phyloP scores from a whole-genome alignment of 371 early-diverging fungal genomes.

The Mortierella polycephala region DNA sequence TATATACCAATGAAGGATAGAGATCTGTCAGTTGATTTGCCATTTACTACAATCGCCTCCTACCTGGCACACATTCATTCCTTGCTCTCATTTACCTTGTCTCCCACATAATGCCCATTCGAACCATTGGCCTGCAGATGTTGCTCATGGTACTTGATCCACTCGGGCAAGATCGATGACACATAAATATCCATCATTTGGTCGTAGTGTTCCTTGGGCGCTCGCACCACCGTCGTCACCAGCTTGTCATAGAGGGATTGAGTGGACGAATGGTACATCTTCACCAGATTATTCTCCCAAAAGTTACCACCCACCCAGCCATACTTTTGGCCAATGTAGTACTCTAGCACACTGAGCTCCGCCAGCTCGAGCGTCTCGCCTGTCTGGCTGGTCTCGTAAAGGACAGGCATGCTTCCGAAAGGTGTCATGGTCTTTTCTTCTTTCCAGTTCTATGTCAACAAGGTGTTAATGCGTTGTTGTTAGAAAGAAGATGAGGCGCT shows the following conservation, averaged over 20 bases:
- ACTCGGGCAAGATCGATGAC: conserved; percentile 24
- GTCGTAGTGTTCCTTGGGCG: conserved; percentile 15
- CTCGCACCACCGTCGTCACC: conserved; percentile 19
- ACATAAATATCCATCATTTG: conserved; percentile 15
- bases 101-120: conserved; percentile 31
- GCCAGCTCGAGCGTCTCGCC: conserved; percentile 22
- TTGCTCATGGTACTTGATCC: conserved; percentile 22
- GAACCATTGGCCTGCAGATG: conserved; percentile 14
- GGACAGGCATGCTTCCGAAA: conserved; percentile 26
- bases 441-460: conserved; percentile 19
- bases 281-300: conserved; percentile 25
- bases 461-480: background rate
- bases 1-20: too few species aligned
- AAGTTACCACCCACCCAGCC: conserved; percentile 24
- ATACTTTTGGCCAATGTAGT: conserved; percentile 12
- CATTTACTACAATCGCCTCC: too few species aligned
- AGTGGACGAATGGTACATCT: conserved; percentile 18
- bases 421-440: conserved; percentile 16
- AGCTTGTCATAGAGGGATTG: conserved; percentile 27
- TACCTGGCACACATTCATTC: too few species aligned
- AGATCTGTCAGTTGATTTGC: too few species aligned
- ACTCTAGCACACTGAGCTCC: conserved; percentile 17
- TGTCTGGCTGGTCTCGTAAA: conserved; percentile 14
- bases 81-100: conserved; percentile 3
- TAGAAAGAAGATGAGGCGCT: background rate